Conservation (phyloP, 371 early-diverging fungal species). For the Syncephalastrum contaminatum region DNA sequence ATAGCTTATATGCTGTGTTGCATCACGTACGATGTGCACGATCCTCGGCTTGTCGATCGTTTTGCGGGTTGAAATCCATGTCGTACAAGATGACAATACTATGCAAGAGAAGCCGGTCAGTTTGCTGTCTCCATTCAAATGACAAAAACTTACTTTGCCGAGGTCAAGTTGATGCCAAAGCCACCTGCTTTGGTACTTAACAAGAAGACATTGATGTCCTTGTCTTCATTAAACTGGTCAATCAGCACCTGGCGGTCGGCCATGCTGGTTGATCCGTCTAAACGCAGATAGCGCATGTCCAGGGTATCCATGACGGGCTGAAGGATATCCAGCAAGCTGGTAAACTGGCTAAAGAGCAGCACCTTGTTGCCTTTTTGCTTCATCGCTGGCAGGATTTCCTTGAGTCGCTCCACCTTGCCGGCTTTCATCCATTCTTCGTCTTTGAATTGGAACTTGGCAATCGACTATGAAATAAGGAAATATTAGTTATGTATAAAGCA, state of each 20-base stretch:
- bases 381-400: constrained; percentile 58
- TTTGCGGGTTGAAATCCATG: constrained; percentile 94
- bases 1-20: no score
- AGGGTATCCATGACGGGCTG: constrained; percentile 53
- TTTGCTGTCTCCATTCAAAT: not conserved
- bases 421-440: constrained; percentile 74
- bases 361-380: constrained; percentile 60
- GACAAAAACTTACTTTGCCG: constrained; percentile 63
- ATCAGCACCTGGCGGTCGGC: constrained; percentile 74
- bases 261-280: constrained; percentile 69
- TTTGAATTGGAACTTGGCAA: constrained; percentile 51
- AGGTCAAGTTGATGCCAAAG: constrained; percentile 88
- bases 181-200: constrained; percentile 93
- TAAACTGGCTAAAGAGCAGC: constrained; percentile 84
- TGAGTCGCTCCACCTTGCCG: constrained; percentile 71
- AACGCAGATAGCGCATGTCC: constrained; percentile 45
- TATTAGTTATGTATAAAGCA: not conserved
- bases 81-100: constrained; percentile 87
- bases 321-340: constrained; percentile 66
- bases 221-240: constrained; percentile 72
- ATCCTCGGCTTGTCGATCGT: constrained; percentile 94
- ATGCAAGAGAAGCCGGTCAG: not conserved
- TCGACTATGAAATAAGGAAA: constrained; percentile 27
- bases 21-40: constrained; percentile 75
- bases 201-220: constrained; percentile 73